A percentile compares a stretch with the other conserved stretches of the same genome.
Evolutionary conservation across 164 flowering plant species (phyloP).

Genomic region (Dillenia turbinata): DNA sequence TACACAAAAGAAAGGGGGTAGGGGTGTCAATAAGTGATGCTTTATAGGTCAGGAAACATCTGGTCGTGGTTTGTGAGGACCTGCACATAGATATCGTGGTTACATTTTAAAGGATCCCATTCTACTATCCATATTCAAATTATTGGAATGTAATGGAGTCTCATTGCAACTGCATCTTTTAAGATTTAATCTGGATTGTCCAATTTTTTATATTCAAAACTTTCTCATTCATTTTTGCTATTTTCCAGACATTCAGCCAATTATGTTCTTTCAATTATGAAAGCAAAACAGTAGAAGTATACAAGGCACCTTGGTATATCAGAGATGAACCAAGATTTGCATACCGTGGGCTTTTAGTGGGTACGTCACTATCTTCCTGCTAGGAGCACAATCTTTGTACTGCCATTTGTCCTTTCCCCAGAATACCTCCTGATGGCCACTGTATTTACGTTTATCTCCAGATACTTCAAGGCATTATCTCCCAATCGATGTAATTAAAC

Average conservation of each 20-base stretch:
- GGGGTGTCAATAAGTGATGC: too few relatives aligned
- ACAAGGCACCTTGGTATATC: slow-evolving; percentile 85
- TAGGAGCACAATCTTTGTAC: background rate
- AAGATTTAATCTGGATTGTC: too few relatives aligned
- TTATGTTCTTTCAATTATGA: slow-evolving; percentile 77
- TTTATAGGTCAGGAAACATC: too few relatives aligned
- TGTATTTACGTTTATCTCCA: slow-evolving; percentile 30
- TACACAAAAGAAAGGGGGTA: too few relatives aligned
- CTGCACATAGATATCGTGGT: too few relatives aligned
- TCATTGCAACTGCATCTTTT: too few relatives aligned
- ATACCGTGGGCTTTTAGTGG: slow-evolving; percentile 89
- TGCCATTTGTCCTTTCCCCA: background rate
- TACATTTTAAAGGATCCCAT: too few relatives aligned
- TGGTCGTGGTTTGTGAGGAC: too few relatives aligned
- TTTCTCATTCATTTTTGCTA: background rate
- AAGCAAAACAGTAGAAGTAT: slow-evolving; percentile 62
- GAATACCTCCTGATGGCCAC: slow-evolving; percentile 1
- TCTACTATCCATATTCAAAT: too few relatives aligned
- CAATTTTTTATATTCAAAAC: too few relatives aligned
- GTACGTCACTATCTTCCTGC: slow-evolving; percentile 26
- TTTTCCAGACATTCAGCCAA: slow-evolving; percentile 87
- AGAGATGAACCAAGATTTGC: slow-evolving; percentile 82
- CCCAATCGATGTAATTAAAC: slow-evolving; percentile 77
- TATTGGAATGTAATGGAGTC: too few relatives aligned
- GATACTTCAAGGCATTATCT: slow-evolving; percentile 92